phyloP scores from a whole-genome alignment of 768 basidiomycete species.

The Tulasnella sp. region DNA sequence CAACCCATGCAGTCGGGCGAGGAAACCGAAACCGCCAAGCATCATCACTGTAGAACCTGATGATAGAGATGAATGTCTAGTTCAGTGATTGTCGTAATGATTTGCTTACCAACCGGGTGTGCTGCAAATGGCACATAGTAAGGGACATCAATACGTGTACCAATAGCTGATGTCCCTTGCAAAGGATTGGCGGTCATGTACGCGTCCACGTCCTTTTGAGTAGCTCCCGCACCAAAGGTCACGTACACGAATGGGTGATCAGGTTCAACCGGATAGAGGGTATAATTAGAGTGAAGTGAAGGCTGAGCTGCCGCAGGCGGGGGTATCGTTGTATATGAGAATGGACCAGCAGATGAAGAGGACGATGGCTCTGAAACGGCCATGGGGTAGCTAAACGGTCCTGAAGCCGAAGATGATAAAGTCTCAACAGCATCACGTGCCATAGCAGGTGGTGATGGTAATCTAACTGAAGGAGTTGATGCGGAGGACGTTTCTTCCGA shows the following conservation, averaged over 20 bases:
- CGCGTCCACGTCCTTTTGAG: constrained; percentile 72
- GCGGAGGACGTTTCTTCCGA: no score
- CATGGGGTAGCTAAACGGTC: no score
- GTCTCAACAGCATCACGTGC: no score
- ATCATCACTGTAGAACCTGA: constrained; percentile 25
- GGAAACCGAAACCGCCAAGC: constrained; percentile 74
- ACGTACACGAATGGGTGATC: constrained; percentile 63
- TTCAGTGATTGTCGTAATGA: constrained; percentile 23
- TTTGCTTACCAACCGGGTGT: constrained; percentile 53
- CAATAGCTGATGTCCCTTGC: constrained; percentile 41
- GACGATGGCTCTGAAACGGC: no score
- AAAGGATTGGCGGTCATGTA: constrained; percentile 58
- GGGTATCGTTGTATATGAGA: no score
- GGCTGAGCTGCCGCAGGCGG: not conserved
- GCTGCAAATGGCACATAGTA: constrained; percentile 74
- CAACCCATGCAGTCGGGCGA: constrained; percentile 69
- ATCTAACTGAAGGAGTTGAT: no score
- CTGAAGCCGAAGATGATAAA: no score
- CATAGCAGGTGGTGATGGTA: no score
- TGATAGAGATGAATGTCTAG: not conserved
- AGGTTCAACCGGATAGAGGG: constrained; percentile 33
- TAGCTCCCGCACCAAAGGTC: constrained; percentile 75
- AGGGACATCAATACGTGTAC: constrained; percentile 44
- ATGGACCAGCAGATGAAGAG: no score
- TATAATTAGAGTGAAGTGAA: not conserved